A percentile compares a stretch with the other conserved stretches of the same genome.
Evolutionary conservation across 768 basidiomycete genomes (phyloP).

Genomic region (Cubamyces lactineus): DNA sequence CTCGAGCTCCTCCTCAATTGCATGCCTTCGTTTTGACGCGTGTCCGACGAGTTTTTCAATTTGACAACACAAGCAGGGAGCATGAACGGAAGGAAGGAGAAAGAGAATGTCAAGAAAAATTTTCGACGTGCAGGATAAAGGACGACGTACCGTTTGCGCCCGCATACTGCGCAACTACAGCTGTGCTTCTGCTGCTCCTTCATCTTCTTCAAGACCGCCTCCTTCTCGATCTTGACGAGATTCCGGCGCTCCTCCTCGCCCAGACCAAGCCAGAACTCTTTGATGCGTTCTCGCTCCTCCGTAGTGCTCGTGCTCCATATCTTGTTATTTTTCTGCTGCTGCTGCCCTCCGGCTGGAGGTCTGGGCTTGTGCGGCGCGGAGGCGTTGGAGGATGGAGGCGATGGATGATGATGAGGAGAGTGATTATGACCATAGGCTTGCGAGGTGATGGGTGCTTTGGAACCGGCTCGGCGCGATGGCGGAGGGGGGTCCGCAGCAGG

Average conservation of each 20-base stretch:
- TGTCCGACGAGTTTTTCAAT: constrained; percentile 26
- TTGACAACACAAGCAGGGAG: constrained; percentile 20
- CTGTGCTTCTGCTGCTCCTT: constrained; percentile 99
- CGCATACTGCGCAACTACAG: constrained; percentile 95
- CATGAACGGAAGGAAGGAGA: constrained; percentile 28
- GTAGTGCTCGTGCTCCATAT: constrained; percentile 93
- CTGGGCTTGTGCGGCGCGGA: constrained; percentile 43
- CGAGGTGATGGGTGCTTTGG: constrained; percentile 59
- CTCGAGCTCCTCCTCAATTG: constrained; percentile 99
- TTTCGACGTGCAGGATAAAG: constrained; percentile 33
- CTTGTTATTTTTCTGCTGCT: constrained; percentile 62
- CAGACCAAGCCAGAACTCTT: constrained; percentile 97
- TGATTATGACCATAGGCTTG: constrained; percentile 54
- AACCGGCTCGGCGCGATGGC: constrained; percentile 42
- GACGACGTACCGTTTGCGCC: constrained; percentile 85
- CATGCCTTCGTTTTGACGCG: constrained; percentile 60
- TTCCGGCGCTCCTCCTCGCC: constrained; percentile 87
- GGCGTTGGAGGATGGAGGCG: constrained; percentile 47
- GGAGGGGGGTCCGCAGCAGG: constrained; percentile 41
- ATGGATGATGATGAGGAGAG: constrained; percentile 56
- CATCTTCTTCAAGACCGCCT: constrained; percentile 97
- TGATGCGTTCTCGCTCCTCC: constrained; percentile 96
- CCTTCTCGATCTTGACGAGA: constrained; percentile 97
- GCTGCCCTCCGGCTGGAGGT: constrained; percentile 38
- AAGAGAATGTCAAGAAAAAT: constrained; percentile 30